Base-by-base conservation (phyloP, 306 rosid species). In the Mimosa bimucronata region DNA sequence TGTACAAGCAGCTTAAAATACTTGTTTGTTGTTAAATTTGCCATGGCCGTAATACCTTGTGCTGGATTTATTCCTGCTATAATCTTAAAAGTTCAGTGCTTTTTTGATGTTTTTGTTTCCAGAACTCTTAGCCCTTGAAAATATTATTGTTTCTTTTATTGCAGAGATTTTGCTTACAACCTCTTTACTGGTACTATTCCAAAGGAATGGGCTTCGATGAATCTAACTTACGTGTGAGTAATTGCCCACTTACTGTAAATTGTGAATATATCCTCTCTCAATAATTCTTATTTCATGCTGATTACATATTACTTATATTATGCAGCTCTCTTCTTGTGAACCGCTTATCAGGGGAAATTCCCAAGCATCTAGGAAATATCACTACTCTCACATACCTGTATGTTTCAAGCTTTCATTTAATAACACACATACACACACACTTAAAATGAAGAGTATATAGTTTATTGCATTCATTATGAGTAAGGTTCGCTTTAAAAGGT, bases 291-390 rank as follows among this genome's bases (percentile, higher is more conserved):
- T 71, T 46, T 72, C 76, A 31, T 70, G 84, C 53, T 82, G 78
- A 76, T 72, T 53, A 25, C 74, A 78, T 66, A 30, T 76, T 46
- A 3, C 60, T 0, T 16, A 21, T 42, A 45, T 50, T 50, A 29
- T 88, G 86, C 90, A 92, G 95, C 72, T 89, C 97, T 82, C 80
- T 92, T 82, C 86, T 89, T 48, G 97, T 79, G 26, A 92, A 92
- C 79, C 91, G 91, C 66, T 82, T 92, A 71, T 89, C 95, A 9
- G 95, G 97, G 79, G 83, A 83, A 86, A 90, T 92, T 88, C 92
- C 95, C 1, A 73, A 79, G 84, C 84, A 67, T 73, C 68, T 92
- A 83, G 88, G 90, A 81, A 88, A 90, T 79, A 84, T 92, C 71
- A 85, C 88, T 3, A 68, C 91, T 79, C 91, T 92, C 71, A 85